Conservation (phyloP, 1,284 basidiomycete genomes). For the Leccinum laetum region DNA sequence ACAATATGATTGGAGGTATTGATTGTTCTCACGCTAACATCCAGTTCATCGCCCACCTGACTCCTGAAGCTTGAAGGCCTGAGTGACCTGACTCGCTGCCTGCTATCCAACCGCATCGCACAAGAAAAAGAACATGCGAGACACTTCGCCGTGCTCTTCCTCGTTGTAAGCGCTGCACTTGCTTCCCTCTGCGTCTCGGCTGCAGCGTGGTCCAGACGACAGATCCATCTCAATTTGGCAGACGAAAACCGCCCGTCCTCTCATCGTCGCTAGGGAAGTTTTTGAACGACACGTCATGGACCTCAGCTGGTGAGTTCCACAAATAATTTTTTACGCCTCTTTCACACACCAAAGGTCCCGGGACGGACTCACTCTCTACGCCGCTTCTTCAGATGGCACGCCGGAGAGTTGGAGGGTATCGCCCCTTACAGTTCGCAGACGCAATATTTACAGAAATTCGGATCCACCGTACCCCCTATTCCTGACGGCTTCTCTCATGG, state of each 20-base stretch:
- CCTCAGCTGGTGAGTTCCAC: conserved; percentile 76
- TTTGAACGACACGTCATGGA: conserved; percentile 97
- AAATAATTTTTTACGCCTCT: conserved; percentile 4
- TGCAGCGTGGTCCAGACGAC: too few species aligned
- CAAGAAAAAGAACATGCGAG: too few species aligned
- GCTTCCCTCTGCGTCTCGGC: too few species aligned
- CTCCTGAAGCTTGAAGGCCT: too few species aligned
- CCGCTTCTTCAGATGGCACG: conserved; percentile 85
- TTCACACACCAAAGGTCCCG: conserved; percentile 62
- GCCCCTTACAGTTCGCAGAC: conserved; percentile 74
- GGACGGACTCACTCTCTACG: conserved; percentile 92
- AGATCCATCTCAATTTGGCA: conserved; percentile 81
- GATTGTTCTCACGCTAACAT: too few species aligned
- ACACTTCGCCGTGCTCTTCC: too few species aligned
- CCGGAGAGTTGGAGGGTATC: conserved; percentile 82
- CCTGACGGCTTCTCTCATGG: conserved; percentile 69
- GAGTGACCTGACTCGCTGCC: too few species aligned
- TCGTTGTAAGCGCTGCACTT: too few species aligned
- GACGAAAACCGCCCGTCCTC: conserved; percentile 85
- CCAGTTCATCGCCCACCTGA: too few species aligned
- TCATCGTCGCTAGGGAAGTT: conserved; percentile 92
- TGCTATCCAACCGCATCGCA: too few species aligned
- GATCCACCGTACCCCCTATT: conserved; percentile 62
- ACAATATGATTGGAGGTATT: too few species aligned
- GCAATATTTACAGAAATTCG: conserved; percentile 79